Evolutionary conservation across 225 moss, liverwort and hornwort species (phyloP), one percentile per base, ranked within the genome.

Genomic region (Lunularia cruciata): DNA sequence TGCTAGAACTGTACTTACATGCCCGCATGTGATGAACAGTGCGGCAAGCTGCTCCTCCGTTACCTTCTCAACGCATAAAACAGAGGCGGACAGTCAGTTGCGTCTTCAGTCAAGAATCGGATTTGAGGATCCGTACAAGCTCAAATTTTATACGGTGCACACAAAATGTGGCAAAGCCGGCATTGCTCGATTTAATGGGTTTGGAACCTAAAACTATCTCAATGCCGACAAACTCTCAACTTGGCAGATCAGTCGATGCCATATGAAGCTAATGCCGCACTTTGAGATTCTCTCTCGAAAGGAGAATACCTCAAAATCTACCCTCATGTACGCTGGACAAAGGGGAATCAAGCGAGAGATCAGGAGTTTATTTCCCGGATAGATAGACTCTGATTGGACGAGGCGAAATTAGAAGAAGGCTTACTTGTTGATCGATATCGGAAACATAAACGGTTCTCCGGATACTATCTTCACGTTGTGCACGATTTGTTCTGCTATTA

Each of bases 1-100:
- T 22, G 26, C 20, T 32, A 19, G 6, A 66, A 55, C 19, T 19
- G 22, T 45, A 28, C 46, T 70, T 78, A 95, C 95, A 86, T 92
- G 92, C 59, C 96, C 93, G 82, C 93, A 98, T 0, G 91, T 85
- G 82, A 93, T 89, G 83, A 98, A 98, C 33, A 98, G 89, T 60
- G 93, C 90, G 35, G 89, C 98, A 38, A 93, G 91, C 73, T 93
- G 91, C 75, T 98, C 93, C 75, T 95, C 94, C 1, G 95, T 96
- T 9, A 96, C 94, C 95, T 95, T 78, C 14, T 71, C 75, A 75
- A 77, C 19, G 42, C 70, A 74, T 18, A 56, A 61, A 20, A 31
- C 25, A 14, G 28, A 43, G 30, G 19, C 8, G 46, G 8, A 25
- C 45, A 31, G 30, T 64, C 67, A 68, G 54, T 28, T 3, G 1